phyloP scores from a whole-genome alignment of 2,329 filamentous ascomycete genomes.

The Exophiala oligosperma region DNA sequence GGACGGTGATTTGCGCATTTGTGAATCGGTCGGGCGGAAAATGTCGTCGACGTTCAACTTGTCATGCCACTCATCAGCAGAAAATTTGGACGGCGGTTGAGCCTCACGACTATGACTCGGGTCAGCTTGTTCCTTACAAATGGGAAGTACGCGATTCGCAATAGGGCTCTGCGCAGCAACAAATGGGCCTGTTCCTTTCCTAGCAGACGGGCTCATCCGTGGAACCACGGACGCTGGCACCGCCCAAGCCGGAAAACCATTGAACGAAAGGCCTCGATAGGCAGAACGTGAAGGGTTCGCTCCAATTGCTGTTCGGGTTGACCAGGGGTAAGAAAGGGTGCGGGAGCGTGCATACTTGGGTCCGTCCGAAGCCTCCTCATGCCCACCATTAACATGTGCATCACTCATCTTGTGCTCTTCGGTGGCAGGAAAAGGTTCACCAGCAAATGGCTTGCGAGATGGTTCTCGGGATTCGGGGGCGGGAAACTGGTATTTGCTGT shows the following conservation, averaged over 20 bases:
- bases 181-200: neutral
- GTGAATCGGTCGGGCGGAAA: constrained; percentile 35
- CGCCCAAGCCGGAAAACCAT: constrained; percentile 30
- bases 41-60: constrained; percentile 39
- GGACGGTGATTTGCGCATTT: constrained; percentile 30
- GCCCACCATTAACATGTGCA: constrained; percentile 6
- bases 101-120: constrained; percentile 16
- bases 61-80: constrained; percentile 42
- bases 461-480: constrained; percentile 25
- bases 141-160: neutral
- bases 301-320: neutral
- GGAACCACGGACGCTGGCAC: constrained; percentile 31
- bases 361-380: constrained; percentile 14
- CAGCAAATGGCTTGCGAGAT: constrained; percentile 20
- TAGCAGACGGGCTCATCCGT: constrained; percentile 15
- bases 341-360: constrained; percentile 24
- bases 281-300: constrained; percentile 1
- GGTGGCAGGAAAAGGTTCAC: constrained; percentile 16
- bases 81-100: constrained; percentile 40
- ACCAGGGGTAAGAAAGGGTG: constrained; percentile 11
- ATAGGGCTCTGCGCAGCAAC: neutral
- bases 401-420: constrained; percentile 7
- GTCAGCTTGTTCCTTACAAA: constrained; percentile 11
- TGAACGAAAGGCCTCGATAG: constrained; percentile 14
- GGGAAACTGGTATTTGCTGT: constrained; percentile 25